Evolutionary conservation across 169 alveolate genomes (phyloP).

Genomic region (Condylostoma magnum): DNA sequence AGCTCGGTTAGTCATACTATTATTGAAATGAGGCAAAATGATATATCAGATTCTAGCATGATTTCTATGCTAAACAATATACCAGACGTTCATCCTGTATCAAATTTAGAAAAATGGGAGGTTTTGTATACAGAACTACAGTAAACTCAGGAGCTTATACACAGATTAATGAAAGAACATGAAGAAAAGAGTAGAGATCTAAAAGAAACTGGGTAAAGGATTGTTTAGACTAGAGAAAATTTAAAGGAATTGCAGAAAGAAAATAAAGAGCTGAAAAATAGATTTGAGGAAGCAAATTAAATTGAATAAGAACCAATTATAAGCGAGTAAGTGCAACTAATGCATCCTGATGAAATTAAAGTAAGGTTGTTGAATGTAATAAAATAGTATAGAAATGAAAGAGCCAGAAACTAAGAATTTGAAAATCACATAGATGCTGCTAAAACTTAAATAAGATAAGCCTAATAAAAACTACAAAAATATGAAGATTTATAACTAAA

Average conservation of each 20-base stretch:
- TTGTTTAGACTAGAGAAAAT: slow-evolving; percentile 81
- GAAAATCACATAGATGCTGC: slow-evolving; percentile 83
- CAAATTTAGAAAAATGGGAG: slow-evolving; percentile 79
- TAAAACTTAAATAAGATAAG: slow-evolving; percentile 76
- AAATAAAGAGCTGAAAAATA: slow-evolving; percentile 75
- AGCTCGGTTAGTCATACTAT: background rate
- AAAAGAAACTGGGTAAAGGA: slow-evolving; percentile 81
- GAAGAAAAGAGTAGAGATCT: slow-evolving; percentile 84
- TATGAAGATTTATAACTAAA: slow-evolving; percentile 74
- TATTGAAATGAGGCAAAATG: background rate
- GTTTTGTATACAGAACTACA: slow-evolving; percentile 80
- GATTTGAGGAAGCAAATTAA: slow-evolving; percentile 79
- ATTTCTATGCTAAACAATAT: slow-evolving; percentile 30
- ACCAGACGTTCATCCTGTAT: slow-evolving; percentile 32
- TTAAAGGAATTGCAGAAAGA: slow-evolving; percentile 81
- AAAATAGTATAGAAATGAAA: slow-evolving; percentile 82
- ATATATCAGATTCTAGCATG: background rate
- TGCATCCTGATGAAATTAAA: slow-evolving; percentile 82
- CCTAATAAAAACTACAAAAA: slow-evolving; percentile 73
- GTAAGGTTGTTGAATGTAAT: slow-evolving; percentile 80
- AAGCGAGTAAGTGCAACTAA: slow-evolving; percentile 75
- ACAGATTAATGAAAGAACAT: slow-evolving; percentile 85
- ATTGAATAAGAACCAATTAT: slow-evolving; percentile 77
- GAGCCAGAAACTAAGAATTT: slow-evolving; percentile 84
- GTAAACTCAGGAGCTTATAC: slow-evolving; percentile 84